A percentile compares a stretch with the other conserved stretches of the same genome.
These are phyloP conservation scores for Arxiozyma telluris DNA, from an alignment of 1,139 yeast genomes.

Conservation along the genomic window DNA sequence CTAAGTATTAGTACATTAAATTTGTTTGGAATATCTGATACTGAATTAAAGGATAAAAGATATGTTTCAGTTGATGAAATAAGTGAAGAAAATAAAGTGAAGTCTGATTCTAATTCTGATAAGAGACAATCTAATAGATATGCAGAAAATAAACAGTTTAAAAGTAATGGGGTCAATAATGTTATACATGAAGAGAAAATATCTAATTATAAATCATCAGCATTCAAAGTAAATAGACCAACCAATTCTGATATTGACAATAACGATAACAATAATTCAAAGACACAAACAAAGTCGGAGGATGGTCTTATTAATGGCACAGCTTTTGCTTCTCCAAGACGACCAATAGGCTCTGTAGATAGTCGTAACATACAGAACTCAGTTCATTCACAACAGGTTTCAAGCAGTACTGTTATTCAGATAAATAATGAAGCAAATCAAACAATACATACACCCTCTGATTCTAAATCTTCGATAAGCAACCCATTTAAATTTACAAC, in stretches of 20 bases:
- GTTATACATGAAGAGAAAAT: background rate
- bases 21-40: constrained; percentile 5
- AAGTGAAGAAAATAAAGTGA: background rate
- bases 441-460: background rate
- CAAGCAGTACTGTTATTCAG: background rate
- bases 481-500: constrained; percentile 1
- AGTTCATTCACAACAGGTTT: background rate
- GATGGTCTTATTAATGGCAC: background rate
- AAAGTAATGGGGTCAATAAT: background rate
- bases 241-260: background rate
- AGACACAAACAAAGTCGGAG: background rate
- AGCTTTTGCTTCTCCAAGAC: background rate
- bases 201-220: background rate
- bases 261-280: background rate
- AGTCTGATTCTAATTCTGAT: background rate
- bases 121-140: background rate
- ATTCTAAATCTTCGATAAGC: background rate
- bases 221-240: background rate
- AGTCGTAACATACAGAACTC: background rate
- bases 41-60: background rate
- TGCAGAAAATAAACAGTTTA: background rate
- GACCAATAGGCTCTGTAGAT: background rate
- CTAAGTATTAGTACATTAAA: constrained; percentile 12
- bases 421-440: background rate
- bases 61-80: too few relatives aligned